Base-by-base conservation (phyloP, 257 asterid species). In the Gentiana macrophylla region DNA sequence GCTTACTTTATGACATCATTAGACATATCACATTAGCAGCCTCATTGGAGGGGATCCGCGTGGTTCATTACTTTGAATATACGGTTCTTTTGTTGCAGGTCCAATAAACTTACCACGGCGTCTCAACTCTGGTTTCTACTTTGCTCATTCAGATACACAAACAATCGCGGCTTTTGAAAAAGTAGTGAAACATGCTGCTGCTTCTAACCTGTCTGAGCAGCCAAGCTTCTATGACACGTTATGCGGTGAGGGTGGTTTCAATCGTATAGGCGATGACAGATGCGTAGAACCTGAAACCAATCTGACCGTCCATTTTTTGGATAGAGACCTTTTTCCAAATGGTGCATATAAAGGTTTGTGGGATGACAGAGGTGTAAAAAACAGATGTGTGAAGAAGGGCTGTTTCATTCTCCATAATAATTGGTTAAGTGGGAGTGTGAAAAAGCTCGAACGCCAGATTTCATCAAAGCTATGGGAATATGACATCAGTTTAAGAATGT, bases 91-190 rank as follows among this genome's bases (percentile, higher is more conserved):
- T 60, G 57, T 67, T 68, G 53, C 88, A 91, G 98, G 86, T 65
- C 85, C 95, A 46, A 91, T 87, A 67, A 91, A 91, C 79, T 70
- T 84, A 64, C 98, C 98, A 57, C 77, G 98, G 15, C 96, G 95
- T 62, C 87, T 87, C 48, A 91, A 91, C 73, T 91, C 98, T 32
- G 98, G 98, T 41, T 91, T 91, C 86, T 91, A 84, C 63, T 83
- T 75, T 50, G 84, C 84, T 59, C 80, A 73, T 72, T 84, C 96
- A 13, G 96, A 91, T 70, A 68, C 52, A 46, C 53, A 9, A 53
- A 87, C 96, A 52, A 73, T 84, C 50, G 69, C 79, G 36, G 96
- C 86, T 10, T 12, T 87, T 64, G 82, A 83, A 67, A 91, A 85
- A 79, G 91, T 87, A 51, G 97, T 91, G 79, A 71, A 63, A 68